Percentiles rank a stretch among this genome's conserved stretches.
Conservation (phyloP, 2,329 filamentous ascomycete genomes). For the Fusarium caatingaense region DNA sequence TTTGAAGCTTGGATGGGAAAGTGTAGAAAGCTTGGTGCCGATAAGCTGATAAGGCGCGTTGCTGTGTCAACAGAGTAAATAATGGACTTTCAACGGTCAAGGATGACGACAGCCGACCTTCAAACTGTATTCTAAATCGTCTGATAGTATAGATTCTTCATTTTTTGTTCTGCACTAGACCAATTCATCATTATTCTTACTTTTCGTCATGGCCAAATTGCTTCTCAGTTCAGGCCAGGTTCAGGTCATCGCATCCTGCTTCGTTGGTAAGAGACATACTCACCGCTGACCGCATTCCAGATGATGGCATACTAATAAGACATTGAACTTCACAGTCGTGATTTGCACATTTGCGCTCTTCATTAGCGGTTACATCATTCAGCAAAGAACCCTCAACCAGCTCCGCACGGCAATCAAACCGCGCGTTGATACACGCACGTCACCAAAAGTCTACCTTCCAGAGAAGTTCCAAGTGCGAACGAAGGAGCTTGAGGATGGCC, state of each 20-base stretch:
- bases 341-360: constrained; percentile 86
- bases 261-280: constrained; percentile 65
- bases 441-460: constrained; percentile 62
- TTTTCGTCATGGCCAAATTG: constrained; percentile 54
- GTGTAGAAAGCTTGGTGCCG: constrained; percentile 16
- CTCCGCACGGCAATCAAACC: constrained; percentile 78
- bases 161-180: not conserved
- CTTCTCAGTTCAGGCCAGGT: constrained; percentile 78
- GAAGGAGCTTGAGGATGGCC: constrained; percentile 61
- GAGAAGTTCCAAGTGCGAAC: constrained; percentile 61
- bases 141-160: not conserved
- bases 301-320: constrained; percentile 16
- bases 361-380: constrained; percentile 85
- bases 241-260: constrained; percentile 72
- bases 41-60: constrained; percentile 58
- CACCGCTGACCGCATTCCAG: constrained; percentile 35
- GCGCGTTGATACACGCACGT: constrained; percentile 52
- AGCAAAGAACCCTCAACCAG: constrained; percentile 84
- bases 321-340: constrained; percentile 63
- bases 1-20: constrained; percentile 36
- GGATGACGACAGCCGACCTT: constrained; percentile 31
- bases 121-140: constrained; percentile 1
- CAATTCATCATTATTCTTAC: not conserved
- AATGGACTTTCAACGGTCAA: constrained; percentile 24
- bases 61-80: constrained; percentile 54